Base-by-base conservation (phyloP, 176 grass and related monocot species). In the Juncus effusus region DNA sequence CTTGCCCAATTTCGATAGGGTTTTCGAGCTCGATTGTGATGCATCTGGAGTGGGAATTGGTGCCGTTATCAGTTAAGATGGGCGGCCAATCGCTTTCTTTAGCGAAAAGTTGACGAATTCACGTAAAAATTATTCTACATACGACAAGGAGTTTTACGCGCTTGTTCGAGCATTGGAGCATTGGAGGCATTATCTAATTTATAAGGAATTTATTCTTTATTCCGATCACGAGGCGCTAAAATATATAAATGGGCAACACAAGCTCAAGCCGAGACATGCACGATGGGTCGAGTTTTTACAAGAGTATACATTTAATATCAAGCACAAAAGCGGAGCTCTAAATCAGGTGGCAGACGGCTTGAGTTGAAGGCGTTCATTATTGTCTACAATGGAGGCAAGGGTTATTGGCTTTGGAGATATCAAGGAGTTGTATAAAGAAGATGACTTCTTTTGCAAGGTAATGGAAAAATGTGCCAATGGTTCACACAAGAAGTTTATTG, bases 121-220 rank as follows among this genome's bases (percentile, higher is more conserved):
- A 4, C 15, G 40, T 7, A 60, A 58, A n/a, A 76, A 64, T 16
- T 77, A 77, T 42, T 58, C 54, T 12, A 61, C 62, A 3, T 60
- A 78, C 47, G 75, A 69, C 38, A 69, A 78, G 8, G 39, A 69
- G 36, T 78, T 71, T 12, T 78, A 78, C 62, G 11, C 10, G 39
- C 68, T 78, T 55, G 3, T 55, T 47, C 12, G 44, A 70, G 65
- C 16, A 28, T 60, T 71, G 11, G 55, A 35, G 5, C 42, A 63
- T 78, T 78, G 54, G 56, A 49, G 57, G 8, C 54, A 78, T 3
- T 78, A 63, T 45, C 44, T 44, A 9, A 77, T 77, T 28, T 67
- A 36, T 13, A 77, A 67, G 8, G 51, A 74, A 13, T 74, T 74
- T 61, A 19, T 60, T 11, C 6, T 51, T 9, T 60, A 60, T 47